phyloP scores from a whole-genome alignment of 352 stramenopile genomes.

The Peronosclerospora sorghi region DNA sequence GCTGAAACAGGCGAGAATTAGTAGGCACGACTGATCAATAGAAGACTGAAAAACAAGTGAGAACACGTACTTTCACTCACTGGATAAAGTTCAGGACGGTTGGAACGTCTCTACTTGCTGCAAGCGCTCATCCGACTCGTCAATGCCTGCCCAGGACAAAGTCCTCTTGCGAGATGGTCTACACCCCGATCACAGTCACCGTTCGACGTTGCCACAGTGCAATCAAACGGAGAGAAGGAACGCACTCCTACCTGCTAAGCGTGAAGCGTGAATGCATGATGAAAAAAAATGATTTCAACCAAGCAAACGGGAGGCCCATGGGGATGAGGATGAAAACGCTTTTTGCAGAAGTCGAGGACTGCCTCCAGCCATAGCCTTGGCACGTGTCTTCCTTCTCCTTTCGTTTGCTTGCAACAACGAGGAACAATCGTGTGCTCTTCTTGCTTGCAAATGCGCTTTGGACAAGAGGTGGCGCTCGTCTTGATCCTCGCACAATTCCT shows the following conservation, averaged over 20 bases:
- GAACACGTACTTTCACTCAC: constrained; percentile 22
- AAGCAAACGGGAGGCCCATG: constrained; percentile 2
- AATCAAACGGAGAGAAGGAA: not conserved
- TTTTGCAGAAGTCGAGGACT: constrained; percentile 23
- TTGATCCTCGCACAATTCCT: constrained; percentile 24
- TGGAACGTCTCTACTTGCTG: too few relatives aligned
- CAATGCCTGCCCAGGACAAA: constrained; percentile 40
- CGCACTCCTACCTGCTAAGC: constrained; percentile 29
- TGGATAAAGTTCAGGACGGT: constrained; percentile 13
- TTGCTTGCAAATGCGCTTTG: constrained; percentile 24
- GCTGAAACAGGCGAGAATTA: not conserved
- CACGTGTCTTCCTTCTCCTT: constrained; percentile 4
- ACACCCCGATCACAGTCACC: not conserved
- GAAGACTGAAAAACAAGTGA: constrained; percentile 3
- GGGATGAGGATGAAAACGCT: constrained; percentile 12
- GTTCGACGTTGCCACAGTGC: not conserved
- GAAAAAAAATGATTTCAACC: constrained; percentile 3
- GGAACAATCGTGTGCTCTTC: constrained; percentile 14
- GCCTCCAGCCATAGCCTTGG: constrained; percentile 21
- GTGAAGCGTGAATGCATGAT: constrained; percentile 26
- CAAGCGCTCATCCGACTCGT: constrained; percentile 37
- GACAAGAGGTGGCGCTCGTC: constrained; percentile 17
- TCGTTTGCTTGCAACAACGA: constrained; percentile 7
- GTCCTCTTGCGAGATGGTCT: constrained; percentile 54
- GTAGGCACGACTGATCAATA: constrained; percentile 2